Percentiles rank a stretch among this genome's conserved stretches.
Conservation (phyloP, 2,329 filamentous ascomycete genomes). For the Ophiocordyceps camponoti-saundersi region DNA sequence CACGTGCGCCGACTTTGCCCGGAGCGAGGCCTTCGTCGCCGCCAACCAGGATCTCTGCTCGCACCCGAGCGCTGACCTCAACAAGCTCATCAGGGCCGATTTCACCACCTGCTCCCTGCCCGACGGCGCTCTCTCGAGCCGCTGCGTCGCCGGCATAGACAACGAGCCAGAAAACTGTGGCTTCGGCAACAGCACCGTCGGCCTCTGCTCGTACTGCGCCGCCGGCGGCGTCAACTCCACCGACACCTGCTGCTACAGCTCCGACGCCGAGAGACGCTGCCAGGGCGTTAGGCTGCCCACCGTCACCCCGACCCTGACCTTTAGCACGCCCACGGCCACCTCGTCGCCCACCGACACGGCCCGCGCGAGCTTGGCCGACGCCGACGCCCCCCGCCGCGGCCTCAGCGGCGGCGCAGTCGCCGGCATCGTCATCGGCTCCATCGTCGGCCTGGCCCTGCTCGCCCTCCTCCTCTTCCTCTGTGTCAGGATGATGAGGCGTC, state of each 20-base stretch:
- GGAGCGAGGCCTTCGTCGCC: slow-evolving; percentile 74
- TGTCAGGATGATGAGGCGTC: slow-evolving; percentile 29
- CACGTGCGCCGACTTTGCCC: slow-evolving; percentile 71
- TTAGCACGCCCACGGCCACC: slow-evolving; percentile 30
- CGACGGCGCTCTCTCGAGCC: slow-evolving; percentile 55
- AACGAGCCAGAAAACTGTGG: slow-evolving; percentile 87
- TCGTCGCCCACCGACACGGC: slow-evolving; percentile 6
- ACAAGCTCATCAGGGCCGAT: slow-evolving; percentile 72
- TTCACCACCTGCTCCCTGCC: slow-evolving; percentile 81
- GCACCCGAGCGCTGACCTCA: slow-evolving; percentile 44
- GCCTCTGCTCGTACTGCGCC: slow-evolving; percentile 76
- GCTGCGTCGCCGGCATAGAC: slow-evolving; percentile 56
- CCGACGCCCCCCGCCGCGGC: slow-evolving; percentile 12
- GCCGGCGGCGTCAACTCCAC: slow-evolving; percentile 77
- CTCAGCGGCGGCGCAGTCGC: slow-evolving; percentile 81
- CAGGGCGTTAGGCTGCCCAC: slow-evolving; percentile 61
- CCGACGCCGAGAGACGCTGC: slow-evolving; percentile 59
- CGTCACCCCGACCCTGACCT: slow-evolving; percentile 51
- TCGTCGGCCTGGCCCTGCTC: slow-evolving; percentile 56
- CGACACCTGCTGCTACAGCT: slow-evolving; percentile 83
- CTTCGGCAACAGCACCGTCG: slow-evolving; percentile 52
- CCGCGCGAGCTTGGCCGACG: slow-evolving; percentile 4
- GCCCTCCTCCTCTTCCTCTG: slow-evolving; percentile 53
- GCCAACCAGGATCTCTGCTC: slow-evolving; percentile 59
- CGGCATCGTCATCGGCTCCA: slow-evolving; percentile 69